Conservation (phyloP, 805 yeast species). For the Saccharomyces eubayanus region DNA sequence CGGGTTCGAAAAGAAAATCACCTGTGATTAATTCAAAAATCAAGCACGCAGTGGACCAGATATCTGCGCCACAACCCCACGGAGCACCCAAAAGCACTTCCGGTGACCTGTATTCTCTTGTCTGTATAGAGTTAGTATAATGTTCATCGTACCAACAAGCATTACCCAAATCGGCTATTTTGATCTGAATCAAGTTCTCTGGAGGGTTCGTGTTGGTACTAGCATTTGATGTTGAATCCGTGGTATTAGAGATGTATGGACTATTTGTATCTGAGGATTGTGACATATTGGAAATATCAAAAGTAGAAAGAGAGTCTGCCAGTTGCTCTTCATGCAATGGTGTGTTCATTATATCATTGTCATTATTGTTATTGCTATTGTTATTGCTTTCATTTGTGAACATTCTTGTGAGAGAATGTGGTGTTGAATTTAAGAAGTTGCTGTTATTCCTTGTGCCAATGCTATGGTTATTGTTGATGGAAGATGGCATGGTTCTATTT, state of each 20-base stretch:
- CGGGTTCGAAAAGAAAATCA: conserved; percentile 88
- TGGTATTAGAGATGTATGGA: not conserved
- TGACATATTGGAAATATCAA: conserved; percentile 22
- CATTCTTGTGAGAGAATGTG: conserved; percentile 10
- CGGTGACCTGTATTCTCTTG: conserved; percentile 88
- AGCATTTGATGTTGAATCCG: not conserved
- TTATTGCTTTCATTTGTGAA: conserved; percentile 3
- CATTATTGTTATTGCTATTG: not conserved
- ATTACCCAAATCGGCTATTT: conserved; percentile 90
- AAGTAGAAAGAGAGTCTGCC: conserved; percentile 35
- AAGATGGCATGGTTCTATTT: not conserved
- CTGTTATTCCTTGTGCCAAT: not conserved
- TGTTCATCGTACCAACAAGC: conserved; percentile 78
- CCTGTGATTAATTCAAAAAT: conserved; percentile 89
- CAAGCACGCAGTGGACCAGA: conserved; percentile 94
- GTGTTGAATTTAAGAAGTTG: not conserved
- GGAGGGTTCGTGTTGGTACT: not conserved
- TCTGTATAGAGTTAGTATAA: conserved; percentile 82
- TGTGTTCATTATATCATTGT: not conserved
- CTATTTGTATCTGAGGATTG: not conserved
- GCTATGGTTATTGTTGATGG: not conserved
- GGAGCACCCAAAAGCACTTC: conserved; percentile 70
- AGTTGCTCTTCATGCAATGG: conserved; percentile 17
- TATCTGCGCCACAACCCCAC: conserved; percentile 94
- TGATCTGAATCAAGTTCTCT: conserved; percentile 59